Base-by-base conservation (phyloP, 2,329 filamentous ascomycete species). In the Colletotrichum euphorbiae region DNA sequence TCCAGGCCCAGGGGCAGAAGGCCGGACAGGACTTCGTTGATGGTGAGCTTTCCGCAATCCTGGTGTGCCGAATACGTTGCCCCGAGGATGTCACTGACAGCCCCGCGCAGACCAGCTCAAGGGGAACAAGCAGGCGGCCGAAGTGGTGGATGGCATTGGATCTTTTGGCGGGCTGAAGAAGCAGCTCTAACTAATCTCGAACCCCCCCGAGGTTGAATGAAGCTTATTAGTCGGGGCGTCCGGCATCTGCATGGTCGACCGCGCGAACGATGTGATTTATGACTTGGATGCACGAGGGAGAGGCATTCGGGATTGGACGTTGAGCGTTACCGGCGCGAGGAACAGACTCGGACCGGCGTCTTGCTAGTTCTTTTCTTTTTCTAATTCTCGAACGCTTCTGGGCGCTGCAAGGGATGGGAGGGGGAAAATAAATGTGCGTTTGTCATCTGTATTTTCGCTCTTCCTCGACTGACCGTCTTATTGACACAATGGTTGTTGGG, bases 11-110 rank as follows among this genome's bases (percentile, higher is more conserved):
- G 70, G 80, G 80, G 1, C 50, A 79, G 71, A 77, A 79, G 67
- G 77, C 79, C 55, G 80, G 79, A 17, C 69, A 80, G 65, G 79
- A 80, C 70, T 81, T 80, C 67, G 52, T 77, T 3, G 75, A 75
- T 62, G 74, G 79, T 80, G 63, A 73, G 74, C 31, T 28, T 11
- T 50, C 28, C 15, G 11, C 36, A 42, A 8, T 12, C 11, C 36
- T 40, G 52, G 24, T 9, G 13, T n/a, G 24, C 48, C 15, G 43
- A 56, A 56, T 56, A 56, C 28, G 28, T 28, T 28, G 2, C 42
- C 36, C 52, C 52, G 52, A 56, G 2, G 21, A 56, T 7, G 12
- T 19, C 19, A 13, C 58, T 61, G 19, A 51, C 28, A 21, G 21
- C 48, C 48, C 17, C 40, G 7, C 50, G 3, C 50, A 79, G 79